Conservation (phyloP, 139 green algal species). For the Volvox reticuliferus region DNA sequence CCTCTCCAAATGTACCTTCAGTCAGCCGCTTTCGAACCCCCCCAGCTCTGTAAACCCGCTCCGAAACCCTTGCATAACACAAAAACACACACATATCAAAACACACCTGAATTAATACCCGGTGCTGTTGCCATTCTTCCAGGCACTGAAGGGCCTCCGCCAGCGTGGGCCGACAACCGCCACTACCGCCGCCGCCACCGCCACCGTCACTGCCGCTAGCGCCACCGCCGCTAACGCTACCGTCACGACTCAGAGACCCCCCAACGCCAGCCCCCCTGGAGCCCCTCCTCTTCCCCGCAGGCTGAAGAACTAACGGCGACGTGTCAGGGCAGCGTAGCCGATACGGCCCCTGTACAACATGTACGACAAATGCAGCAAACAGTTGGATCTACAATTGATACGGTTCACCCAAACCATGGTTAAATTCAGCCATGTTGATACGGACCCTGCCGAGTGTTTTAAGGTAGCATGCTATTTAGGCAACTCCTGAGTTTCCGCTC, state of each 20-base stretch:
- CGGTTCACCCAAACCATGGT: no score
- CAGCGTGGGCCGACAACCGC: background rate
- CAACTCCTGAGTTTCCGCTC: background rate
- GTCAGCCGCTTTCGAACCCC: no score
- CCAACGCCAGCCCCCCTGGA: background rate
- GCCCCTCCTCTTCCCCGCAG: background rate
- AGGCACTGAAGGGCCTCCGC: background rate
- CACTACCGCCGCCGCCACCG: background rate
- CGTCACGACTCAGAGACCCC: background rate
- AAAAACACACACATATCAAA: no score
- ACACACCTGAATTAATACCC: conserved; percentile 6
- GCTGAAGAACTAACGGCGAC: background rate
- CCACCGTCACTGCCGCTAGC: background rate
- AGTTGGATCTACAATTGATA: no score
- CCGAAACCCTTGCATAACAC: no score
- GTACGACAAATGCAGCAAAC: no score
- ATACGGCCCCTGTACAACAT: conserved; percentile 13
- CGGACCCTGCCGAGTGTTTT: no score
- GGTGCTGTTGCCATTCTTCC: background rate
- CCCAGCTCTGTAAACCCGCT: no score
- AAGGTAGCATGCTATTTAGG: no score
- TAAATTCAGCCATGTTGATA: no score
- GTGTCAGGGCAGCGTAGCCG: conserved; percentile 25
- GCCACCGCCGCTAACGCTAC: background rate
- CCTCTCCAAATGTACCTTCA: no score